Conservation (phyloP, 2,329 filamentous ascomycete genomes). For the Paecilomyces formosus region DNA sequence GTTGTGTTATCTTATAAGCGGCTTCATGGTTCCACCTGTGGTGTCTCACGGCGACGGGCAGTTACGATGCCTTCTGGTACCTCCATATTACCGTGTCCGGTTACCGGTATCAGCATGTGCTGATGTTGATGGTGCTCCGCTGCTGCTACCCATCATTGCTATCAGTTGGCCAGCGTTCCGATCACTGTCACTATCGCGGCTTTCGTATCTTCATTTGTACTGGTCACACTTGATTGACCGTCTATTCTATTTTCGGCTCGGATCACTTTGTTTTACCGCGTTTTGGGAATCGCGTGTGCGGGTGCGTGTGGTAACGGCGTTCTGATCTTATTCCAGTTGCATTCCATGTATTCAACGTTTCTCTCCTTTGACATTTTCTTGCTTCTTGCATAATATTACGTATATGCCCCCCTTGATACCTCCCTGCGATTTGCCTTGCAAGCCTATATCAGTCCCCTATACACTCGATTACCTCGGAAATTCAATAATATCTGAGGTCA, state of each 20-base stretch:
- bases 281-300: neutral
- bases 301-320: constrained; percentile 9
- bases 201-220: neutral
- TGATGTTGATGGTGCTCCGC: neutral
- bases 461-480: neutral
- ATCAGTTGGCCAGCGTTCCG: neutral
- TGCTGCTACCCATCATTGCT: neutral
- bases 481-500: neutral
- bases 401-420: constrained; percentile 6
- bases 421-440: neutral
- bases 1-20: constrained; percentile 55
- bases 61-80: neutral
- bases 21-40: neutral
- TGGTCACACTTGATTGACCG: neutral
- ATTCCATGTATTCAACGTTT: constrained; percentile 11
- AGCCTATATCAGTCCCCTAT: neutral
- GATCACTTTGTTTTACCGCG: neutral
- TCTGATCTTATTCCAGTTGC: constrained; percentile 8
- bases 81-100: neutral
- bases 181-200: neutral
- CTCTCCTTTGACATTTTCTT: neutral
- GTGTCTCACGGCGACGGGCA: neutral
- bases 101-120: neutral
- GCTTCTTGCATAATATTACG: constrained; percentile 4
- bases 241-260: constrained; percentile 1